Conservation (phyloP, 2,329 filamentous ascomycete species). For the Teratosphaeria epicoccoides region DNA sequence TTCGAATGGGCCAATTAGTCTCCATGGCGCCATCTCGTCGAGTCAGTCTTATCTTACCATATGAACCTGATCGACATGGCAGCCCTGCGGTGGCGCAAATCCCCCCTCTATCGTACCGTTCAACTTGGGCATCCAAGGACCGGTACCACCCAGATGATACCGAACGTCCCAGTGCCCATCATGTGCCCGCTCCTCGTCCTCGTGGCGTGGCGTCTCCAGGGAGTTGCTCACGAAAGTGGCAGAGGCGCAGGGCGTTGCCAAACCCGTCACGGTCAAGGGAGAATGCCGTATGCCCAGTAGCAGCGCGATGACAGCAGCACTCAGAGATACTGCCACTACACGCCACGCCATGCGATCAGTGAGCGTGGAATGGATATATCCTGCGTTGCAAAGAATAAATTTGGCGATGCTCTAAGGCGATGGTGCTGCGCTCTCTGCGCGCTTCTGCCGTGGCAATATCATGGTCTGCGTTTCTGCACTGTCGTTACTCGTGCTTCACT, state of each 20-base stretch:
- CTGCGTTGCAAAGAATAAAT: background rate
- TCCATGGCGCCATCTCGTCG: background rate
- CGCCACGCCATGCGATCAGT: background rate
- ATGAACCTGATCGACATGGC: constrained; percentile 47
- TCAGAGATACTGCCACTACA: background rate
- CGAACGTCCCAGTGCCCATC: constrained; percentile 36
- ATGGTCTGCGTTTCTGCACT: background rate
- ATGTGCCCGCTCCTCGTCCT: background rate
- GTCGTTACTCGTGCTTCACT: background rate
- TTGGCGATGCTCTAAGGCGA: background rate
- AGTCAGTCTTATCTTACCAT: constrained; percentile 34
- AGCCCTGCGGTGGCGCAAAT: constrained; percentile 37
- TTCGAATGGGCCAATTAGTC: constrained; percentile 16
- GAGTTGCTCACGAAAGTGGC: background rate
- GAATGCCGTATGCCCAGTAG: background rate
- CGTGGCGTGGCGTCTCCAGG: background rate
- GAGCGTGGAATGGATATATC: background rate
- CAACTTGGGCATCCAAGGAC: constrained; percentile 44
- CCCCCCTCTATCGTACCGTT: constrained; percentile 31
- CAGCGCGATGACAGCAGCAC: background rate
- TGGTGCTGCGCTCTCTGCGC: background rate
- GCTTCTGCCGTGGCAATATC: background rate
- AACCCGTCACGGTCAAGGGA: background rate
- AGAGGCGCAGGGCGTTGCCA: background rate
- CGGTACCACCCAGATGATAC: constrained; percentile 45